These are phyloP conservation scores for Hymenochaete sp. DNA, from an alignment of 1,284 basidiomycete genomes.

Conservation along the genomic window DNA sequence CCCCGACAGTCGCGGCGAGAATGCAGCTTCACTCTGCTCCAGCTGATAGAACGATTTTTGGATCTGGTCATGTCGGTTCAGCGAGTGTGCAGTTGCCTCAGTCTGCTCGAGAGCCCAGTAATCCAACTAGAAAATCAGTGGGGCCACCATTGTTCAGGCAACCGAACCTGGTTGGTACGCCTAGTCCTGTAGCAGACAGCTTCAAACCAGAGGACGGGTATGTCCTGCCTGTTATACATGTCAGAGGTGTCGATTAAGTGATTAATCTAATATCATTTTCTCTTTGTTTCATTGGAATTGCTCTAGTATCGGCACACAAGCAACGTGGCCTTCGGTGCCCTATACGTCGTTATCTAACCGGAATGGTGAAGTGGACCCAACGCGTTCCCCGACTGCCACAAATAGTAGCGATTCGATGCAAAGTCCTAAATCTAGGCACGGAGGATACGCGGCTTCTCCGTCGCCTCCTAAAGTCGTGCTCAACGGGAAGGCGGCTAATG, in stretches of 20 bases:
- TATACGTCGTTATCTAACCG: constrained; percentile 26
- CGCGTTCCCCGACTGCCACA: constrained; percentile 6
- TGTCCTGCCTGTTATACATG: constrained; percentile 16
- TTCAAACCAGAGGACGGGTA: constrained; percentile 16
- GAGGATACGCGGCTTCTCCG: constrained; percentile 27
- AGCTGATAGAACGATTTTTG: constrained; percentile 15
- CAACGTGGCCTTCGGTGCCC: constrained; percentile 33
- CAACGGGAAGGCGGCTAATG: constrained; percentile 37
- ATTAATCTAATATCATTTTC: constrained; percentile 11
- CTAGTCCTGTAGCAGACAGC: constrained; percentile 15
- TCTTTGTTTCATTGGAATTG: constrained; percentile 17
- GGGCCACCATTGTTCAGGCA: constrained; percentile 15
- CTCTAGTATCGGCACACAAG: constrained; percentile 14
- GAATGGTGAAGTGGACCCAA: constrained; percentile 13
- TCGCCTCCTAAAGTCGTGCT: constrained; percentile 55
- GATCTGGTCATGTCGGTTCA: constrained; percentile 3
- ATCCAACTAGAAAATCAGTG: constrained; percentile 1
- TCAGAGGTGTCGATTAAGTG: constrained; percentile 13
- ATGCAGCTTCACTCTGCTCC: constrained; percentile 21
- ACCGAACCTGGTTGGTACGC: constrained; percentile 15
- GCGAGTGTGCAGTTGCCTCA: constrained; percentile 4
- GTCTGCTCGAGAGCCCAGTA: constrained; percentile 5
- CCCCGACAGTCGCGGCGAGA: constrained; percentile 26
- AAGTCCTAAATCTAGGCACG: constrained; percentile 7
- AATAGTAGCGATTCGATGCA: constrained; percentile 4